Conservation (phyloP, 1,139 yeast genomes). For the Tardiomyces blankii region DNA sequence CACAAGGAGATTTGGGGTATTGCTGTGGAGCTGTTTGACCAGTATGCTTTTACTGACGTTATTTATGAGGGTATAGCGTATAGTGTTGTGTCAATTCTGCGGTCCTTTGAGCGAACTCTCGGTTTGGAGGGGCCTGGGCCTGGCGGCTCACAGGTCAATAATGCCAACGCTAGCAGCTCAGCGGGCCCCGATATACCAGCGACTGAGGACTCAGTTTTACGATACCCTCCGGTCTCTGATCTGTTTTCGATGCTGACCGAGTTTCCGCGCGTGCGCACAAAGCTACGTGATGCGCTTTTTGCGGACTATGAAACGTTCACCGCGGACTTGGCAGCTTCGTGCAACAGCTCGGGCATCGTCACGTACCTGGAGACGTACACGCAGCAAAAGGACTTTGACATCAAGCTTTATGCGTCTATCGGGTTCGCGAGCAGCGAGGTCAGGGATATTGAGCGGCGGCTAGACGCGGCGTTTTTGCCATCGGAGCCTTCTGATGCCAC, state of each 20-base stretch:
- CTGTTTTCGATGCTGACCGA: background rate
- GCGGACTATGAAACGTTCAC: background rate
- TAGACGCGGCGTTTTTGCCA: background rate
- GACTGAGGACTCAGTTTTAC: too few relatives aligned
- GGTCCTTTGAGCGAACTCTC: background rate
- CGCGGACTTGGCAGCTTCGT: background rate
- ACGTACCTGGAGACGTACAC: background rate
- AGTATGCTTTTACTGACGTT: background rate
- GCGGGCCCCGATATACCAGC: too few relatives aligned
- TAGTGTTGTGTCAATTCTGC: background rate
- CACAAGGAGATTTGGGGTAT: conserved; percentile 18
- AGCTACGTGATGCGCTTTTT: background rate
- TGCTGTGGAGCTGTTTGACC: conserved; percentile 13
- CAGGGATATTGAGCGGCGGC: background rate
- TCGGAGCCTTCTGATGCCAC: background rate
- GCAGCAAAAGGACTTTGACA: background rate
- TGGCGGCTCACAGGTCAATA: too few relatives aligned
- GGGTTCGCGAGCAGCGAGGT: background rate
- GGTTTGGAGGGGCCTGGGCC: too few relatives aligned
- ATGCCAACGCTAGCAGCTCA: too few relatives aligned
- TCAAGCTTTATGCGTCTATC: background rate
- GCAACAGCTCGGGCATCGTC: background rate
- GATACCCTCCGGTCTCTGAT: background rate
- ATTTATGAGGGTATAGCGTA: background rate
- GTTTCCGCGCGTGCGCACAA: background rate